Evolutionary conservation across 2,329 filamentous ascomycete species (phyloP).

Genomic region (Aspergillus clavatus): DNA sequence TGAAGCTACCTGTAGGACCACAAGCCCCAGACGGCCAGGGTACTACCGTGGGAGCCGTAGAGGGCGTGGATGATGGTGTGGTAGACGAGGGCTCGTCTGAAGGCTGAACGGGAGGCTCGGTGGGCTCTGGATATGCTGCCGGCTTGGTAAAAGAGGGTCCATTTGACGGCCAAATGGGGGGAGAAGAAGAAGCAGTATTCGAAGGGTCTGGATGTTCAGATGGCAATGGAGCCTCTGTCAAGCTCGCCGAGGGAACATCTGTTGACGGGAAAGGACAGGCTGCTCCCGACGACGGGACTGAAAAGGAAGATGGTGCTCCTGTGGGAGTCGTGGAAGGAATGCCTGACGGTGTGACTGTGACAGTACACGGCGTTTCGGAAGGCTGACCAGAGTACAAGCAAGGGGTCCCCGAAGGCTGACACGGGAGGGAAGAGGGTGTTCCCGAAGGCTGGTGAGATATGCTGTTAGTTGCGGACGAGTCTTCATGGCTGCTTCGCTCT

Average conservation of each 20-base stretch:
- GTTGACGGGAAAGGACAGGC: too few species aligned
- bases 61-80: conserved; percentile 1
- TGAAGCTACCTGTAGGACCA: background rate
- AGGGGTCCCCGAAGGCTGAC: conserved; percentile 1
- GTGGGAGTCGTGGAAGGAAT: background rate
- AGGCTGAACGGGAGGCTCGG: background rate
- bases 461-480: background rate
- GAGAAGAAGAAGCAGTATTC: too few species aligned
- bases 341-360: background rate
- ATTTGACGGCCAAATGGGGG: background rate
- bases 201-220: too few species aligned
- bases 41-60: background rate
- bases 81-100: background rate
- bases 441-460: background rate
- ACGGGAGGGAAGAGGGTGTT: too few species aligned
- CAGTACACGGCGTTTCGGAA: too few species aligned
- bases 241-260: too few species aligned
- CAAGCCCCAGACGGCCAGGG: background rate
- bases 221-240: too few species aligned
- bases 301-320: too few species aligned
- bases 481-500: background rate
- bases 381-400: background rate
- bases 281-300: too few species aligned
- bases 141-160: background rate
- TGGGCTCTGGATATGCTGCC: too few species aligned